Evolutionary conservation across 805 yeast genomes (phyloP).

Genomic region (Cyberlindnera samutprakarnensis): DNA sequence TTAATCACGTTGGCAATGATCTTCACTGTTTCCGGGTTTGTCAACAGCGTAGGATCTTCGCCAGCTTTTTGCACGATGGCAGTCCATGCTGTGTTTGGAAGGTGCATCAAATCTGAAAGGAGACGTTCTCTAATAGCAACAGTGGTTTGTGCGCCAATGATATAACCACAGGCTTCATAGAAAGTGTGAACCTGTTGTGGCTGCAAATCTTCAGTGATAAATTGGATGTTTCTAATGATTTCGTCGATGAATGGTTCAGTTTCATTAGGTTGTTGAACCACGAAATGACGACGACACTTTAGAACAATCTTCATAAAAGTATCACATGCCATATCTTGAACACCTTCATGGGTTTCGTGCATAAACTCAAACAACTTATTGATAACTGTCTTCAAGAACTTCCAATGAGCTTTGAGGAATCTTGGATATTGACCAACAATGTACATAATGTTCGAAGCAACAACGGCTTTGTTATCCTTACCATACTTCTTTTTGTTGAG

Average conservation of each 20-base stretch:
- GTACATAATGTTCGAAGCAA: slow-evolving; percentile 99
- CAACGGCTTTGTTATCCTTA: slow-evolving; percentile 97
- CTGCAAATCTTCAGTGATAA: slow-evolving; percentile 83
- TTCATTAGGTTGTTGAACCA: slow-evolving; percentile 79
- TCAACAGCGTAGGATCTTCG: slow-evolving; percentile 71
- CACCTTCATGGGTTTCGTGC: slow-evolving; percentile 99
- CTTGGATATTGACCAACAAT: slow-evolving; percentile 99
- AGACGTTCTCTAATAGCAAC: slow-evolving; percentile 62
- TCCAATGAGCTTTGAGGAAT: slow-evolving; percentile 97
- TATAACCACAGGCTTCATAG: slow-evolving; percentile 95
- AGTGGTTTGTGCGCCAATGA: slow-evolving; percentile 79
- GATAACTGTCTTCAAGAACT: slow-evolving; percentile 90
- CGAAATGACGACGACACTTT: slow-evolving; percentile 94
- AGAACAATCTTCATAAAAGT: slow-evolving; percentile 93
- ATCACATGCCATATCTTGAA: slow-evolving; percentile 99
- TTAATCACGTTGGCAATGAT: slow-evolving; percentile 89
- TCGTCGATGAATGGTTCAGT: slow-evolving; percentile 86
- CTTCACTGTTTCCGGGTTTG: slow-evolving; percentile 79
- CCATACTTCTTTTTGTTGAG: slow-evolving; percentile 95
- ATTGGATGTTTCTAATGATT: slow-evolving; percentile 75
- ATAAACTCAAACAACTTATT: slow-evolving; percentile 93
- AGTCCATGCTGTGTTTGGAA: slow-evolving; percentile 94
- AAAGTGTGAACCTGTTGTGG: slow-evolving; percentile 98
- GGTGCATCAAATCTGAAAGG: slow-evolving; percentile 70
- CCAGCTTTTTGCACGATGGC: slow-evolving; percentile 81